Evolutionary conservation across 768 basidiomycete genomes (phyloP).

Genomic region (Trametes cinnabarina): DNA sequence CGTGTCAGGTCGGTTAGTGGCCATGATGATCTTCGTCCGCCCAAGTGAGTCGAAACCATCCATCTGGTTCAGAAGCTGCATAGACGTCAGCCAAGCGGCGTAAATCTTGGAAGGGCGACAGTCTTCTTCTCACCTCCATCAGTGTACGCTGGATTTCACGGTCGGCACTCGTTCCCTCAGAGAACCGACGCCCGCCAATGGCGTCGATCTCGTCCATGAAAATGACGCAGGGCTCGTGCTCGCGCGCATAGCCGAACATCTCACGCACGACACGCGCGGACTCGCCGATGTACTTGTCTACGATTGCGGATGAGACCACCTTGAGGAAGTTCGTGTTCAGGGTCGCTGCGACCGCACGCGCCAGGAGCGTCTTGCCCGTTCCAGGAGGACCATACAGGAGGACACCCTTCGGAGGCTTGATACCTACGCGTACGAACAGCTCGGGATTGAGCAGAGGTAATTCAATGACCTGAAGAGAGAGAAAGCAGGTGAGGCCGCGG

Average conservation of each 20-base stretch:
- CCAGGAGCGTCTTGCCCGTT: slow-evolving; percentile 94
- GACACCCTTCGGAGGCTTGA: slow-evolving; percentile 95
- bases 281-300: slow-evolving; percentile 98
- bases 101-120: too few relatives aligned
- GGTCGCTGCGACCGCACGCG: slow-evolving; percentile 93
- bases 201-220: slow-evolving; percentile 99
- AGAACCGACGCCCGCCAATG: slow-evolving; percentile 87
- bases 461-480: slow-evolving; percentile 78
- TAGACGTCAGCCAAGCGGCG: background rate
- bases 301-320: slow-evolving; percentile 96
- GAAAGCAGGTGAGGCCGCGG: background rate
- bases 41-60: slow-evolving; percentile 99
- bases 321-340: slow-evolving; percentile 96
- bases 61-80: slow-evolving; percentile 95
- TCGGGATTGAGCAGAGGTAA: slow-evolving; percentile 92
- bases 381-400: slow-evolving; percentile 95
- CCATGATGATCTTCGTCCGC: slow-evolving; percentile 96
- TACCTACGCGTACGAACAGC: slow-evolving; percentile 92
- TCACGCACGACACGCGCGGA: slow-evolving; percentile 94
- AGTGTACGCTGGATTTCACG: slow-evolving; percentile 97
- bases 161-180: slow-evolving; percentile 96
- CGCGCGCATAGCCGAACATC: slow-evolving; percentile 97
- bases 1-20: slow-evolving; percentile 98
- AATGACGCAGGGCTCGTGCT: slow-evolving; percentile 98
- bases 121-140: slow-evolving; percentile 71